phyloP scores from a whole-genome alignment of 306 rosid species.

The Comarum palustre region DNA sequence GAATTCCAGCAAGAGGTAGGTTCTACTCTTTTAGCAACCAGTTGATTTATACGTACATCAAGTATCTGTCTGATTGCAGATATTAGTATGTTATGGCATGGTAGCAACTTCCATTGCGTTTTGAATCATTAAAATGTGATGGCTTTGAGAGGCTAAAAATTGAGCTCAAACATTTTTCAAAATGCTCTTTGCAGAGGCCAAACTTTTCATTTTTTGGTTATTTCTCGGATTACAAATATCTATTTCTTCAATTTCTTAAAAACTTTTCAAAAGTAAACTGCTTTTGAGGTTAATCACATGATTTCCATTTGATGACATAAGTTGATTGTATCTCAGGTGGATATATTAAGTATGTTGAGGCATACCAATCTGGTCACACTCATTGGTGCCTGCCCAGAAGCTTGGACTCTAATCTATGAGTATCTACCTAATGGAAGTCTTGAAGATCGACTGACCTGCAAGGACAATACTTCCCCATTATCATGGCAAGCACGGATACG shows the following conservation, averaged over 20 bases:
- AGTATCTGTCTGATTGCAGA: neutral
- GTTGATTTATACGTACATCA: neutral
- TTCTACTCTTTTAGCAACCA: neutral
- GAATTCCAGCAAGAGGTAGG: slow-evolving; percentile 89
- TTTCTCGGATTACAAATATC: neutral
- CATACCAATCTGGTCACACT: slow-evolving; percentile 83
- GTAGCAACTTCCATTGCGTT: neutral
- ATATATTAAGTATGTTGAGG: slow-evolving; percentile 67
- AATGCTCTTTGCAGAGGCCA: neutral
- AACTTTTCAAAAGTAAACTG: neutral
- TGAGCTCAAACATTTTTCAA: neutral
- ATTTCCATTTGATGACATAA: slow-evolving; percentile 8
- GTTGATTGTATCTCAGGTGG: slow-evolving; percentile 51
- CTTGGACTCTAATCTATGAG: slow-evolving; percentile 66
- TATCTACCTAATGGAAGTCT: slow-evolving; percentile 87
- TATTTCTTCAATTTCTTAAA: neutral
- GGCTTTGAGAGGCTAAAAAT: neutral
- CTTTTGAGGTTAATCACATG: slow-evolving; percentile 12
- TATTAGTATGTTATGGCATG: neutral
- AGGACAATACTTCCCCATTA: slow-evolving; percentile 59
- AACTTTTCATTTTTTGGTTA: neutral
- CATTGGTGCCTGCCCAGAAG: slow-evolving; percentile 72
- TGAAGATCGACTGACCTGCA: slow-evolving; percentile 76
- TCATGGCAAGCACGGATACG: slow-evolving; percentile 80
- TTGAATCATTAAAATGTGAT: neutral